phyloP scores from a whole-genome alignment of 352 stramenopile genomes.

The Phytophthora constricta region DNA sequence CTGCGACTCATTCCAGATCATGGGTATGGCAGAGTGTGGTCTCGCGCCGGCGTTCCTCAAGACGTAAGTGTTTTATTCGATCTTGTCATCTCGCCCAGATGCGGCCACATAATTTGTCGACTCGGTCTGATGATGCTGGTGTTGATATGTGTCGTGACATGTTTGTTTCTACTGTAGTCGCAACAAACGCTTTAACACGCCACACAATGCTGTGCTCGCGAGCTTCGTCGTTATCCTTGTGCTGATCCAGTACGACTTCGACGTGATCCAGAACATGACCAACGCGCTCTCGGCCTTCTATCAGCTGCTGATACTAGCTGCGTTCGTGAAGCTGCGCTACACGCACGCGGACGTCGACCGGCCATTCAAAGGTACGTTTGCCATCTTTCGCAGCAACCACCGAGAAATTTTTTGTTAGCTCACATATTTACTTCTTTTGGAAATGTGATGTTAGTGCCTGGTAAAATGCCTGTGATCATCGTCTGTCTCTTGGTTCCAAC shows the following conservation, averaged over 20 bases:
- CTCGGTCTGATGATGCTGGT: neutral
- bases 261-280: constrained; percentile 84
- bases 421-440: neutral
- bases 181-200: constrained; percentile 58
- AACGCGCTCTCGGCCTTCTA: constrained; percentile 91
- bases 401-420: neutral
- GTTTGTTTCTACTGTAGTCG: constrained; percentile 28
- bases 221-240: constrained; percentile 61
- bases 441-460: constrained; percentile 35
- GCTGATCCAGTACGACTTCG: constrained; percentile 67
- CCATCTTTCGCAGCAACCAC: too few species aligned
- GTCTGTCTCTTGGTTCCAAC: constrained; percentile 44
- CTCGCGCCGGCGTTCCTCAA: constrained; percentile 86
- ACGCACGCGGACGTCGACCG: constrained; percentile 38
- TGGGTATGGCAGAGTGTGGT: constrained; percentile 82
- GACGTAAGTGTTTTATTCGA: constrained; percentile 51
- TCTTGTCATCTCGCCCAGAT: neutral
- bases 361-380: constrained; percentile 42
- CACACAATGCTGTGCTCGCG: constrained; percentile 51
- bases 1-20: constrained; percentile 91
- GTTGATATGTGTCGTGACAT: neutral
- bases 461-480: constrained; percentile 36
- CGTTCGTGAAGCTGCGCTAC: constrained; percentile 91
- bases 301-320: constrained; percentile 87
- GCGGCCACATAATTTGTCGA: neutral